A percentile compares a stretch with the other conserved stretches of the same genome.
Conservation (phyloP, 805 yeast genomes). For the Blastobotrys parvus region DNA sequence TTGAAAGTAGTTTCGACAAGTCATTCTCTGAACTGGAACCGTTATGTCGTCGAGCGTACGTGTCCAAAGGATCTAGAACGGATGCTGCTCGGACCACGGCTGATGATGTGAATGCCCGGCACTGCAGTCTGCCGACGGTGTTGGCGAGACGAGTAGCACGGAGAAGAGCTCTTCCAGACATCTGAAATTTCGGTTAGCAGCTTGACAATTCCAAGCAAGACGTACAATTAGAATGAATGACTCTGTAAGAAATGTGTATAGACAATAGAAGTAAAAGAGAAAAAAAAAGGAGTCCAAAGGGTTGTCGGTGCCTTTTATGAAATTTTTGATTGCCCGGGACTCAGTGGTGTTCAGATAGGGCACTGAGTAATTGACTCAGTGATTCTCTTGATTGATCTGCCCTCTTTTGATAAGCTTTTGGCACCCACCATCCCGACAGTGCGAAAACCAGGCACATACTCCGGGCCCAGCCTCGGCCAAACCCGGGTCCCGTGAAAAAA, state of each 20-base stretch:
- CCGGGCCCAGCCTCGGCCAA: no score
- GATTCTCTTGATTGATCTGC: no score
- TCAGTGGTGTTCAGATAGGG: no score
- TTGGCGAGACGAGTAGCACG: not conserved
- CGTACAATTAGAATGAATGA: no score
- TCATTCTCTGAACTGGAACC: conserved; percentile 64
- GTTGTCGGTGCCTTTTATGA: not conserved
- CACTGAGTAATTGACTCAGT: not conserved
- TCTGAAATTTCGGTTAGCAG: no score
- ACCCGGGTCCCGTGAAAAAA: no score
- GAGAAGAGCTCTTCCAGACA: conserved; percentile 1
- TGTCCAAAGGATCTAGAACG: conserved; percentile 47
- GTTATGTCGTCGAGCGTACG: conserved; percentile 83
- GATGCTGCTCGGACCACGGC: conserved; percentile 2
- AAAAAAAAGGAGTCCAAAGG: not conserved
- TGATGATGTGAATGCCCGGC: not conserved
- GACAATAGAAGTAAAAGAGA: not conserved
- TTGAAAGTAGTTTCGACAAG: conserved; percentile 54
- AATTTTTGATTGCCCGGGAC: not conserved
- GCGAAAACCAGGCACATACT: no score
- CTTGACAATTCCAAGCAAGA: no score
- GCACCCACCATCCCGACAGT: no score
- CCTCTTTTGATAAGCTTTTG: no score
- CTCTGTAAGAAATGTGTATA: not conserved
- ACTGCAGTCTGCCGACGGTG: not conserved